Base-by-base conservation (phyloP, 2,329 filamentous ascomycete species). In the Amylocarpus encephaloides region DNA sequence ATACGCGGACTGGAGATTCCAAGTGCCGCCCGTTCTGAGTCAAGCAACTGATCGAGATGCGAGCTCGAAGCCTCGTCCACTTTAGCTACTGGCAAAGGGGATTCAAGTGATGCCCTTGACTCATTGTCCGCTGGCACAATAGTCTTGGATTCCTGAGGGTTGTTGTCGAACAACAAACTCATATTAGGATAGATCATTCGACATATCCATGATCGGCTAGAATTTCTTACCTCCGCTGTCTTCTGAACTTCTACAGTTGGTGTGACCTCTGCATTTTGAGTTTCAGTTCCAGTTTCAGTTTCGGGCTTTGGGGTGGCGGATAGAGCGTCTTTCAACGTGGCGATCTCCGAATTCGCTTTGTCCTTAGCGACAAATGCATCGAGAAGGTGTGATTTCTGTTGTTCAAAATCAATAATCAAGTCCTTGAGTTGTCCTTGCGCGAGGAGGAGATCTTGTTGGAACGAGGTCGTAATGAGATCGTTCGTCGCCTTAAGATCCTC, bases 341-440 rank as follows among this genome's bases (percentile, higher is more conserved):
- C 76, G 33, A 74, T 67, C 51, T 78, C 72, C 63, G 78, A 77
- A 48, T 76, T 73, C 48, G 82, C 69, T 64, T 76, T 76, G 53
- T 83, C 79, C 63, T 83, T 83, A 55, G 76, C 73, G 41, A 83
- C 70, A 15, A 83, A 70, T 40, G 78, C 75, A 36, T 79, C 73
- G 57, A 83, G 73, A 19, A 84, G 72, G 61, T 83, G 79, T 42
- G 73, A 73, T 66, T 80, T 78, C 60, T 79, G 74, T 53, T 75
- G 71, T 47, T 82, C 78, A 44, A 73, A 70, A 62, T 83, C 78
- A 48, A 72, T 68, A 52, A 68, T 70, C 44, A 76, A 66, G 48
- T 70, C 66, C 50, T 72, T 73, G 55, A 75, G 69, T 58, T 79
- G 75, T 52, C 70, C 72, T 55, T 79, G 74, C 55, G 79, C 70